A percentile compares a stretch with the other conserved stretches of the same genome.
These are phyloP conservation scores for Starmerella khaoyaiensis DNA, from an alignment of 805 yeast species.

Conservation along the genomic window DNA sequence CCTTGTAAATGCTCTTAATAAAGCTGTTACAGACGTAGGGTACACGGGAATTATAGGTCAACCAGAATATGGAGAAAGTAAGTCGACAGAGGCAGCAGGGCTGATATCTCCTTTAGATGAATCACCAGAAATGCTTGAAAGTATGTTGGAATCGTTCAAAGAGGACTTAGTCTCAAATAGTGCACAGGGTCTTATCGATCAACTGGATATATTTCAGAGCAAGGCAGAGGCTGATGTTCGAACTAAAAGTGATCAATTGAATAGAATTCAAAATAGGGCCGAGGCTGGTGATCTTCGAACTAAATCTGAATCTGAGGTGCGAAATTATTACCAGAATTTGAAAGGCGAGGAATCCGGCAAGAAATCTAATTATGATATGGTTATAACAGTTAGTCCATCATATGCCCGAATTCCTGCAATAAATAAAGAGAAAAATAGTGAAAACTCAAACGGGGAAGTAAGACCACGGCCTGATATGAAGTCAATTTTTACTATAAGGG, in stretches of 20 bases:
- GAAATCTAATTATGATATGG: too few species aligned
- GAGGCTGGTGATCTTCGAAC: too few species aligned
- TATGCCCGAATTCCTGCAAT: neutral
- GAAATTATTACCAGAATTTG: neutral
- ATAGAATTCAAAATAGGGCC: neutral
- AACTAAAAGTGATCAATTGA: neutral
- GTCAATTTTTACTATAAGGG: conserved; percentile 21
- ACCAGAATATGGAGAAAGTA: too few species aligned
- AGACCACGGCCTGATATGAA: neutral
- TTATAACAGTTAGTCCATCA: too few species aligned
- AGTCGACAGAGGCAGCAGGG: too few species aligned
- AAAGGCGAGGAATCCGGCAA: neutral
- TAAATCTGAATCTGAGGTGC: neutral
- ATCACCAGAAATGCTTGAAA: neutral
- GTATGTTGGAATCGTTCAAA: neutral
- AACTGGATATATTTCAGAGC: neutral
- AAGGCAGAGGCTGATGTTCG: neutral
- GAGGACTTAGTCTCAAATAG: neutral
- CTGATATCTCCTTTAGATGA: too few species aligned
- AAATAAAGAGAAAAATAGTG: neutral
- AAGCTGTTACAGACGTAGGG: too few species aligned
- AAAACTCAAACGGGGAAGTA: neutral
- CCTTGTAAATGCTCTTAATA: too few species aligned
- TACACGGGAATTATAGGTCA: too few species aligned
- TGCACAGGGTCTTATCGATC: neutral